Conservation (phyloP, 2,329 filamentous ascomycete species). For the Nigrospora sphaerica region DNA sequence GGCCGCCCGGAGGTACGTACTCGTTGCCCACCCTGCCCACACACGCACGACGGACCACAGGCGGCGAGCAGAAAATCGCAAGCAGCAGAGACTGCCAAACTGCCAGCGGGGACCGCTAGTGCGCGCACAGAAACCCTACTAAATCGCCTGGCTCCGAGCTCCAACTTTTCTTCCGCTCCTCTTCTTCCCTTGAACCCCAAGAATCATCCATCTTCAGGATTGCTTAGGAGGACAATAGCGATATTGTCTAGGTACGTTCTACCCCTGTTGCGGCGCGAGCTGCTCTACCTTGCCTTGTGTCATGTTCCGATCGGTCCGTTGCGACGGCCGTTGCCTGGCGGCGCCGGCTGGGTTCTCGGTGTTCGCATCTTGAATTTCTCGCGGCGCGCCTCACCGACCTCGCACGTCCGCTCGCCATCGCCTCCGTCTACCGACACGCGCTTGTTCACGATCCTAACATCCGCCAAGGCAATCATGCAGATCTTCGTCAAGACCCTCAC, state of each 20-base stretch:
- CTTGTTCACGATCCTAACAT: too few species aligned
- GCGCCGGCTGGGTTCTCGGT: neutral
- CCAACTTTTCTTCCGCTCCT: neutral
- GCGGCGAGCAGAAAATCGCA: too few species aligned
- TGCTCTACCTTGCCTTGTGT: too few species aligned
- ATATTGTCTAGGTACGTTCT: slow-evolving; percentile 55
- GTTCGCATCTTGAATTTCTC: neutral
- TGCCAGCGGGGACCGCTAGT: too few species aligned
- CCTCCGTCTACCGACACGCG: too few species aligned
- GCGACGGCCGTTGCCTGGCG: too few species aligned
- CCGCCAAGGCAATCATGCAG: slow-evolving; percentile 59
- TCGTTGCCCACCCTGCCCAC: too few species aligned
- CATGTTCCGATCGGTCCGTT: too few species aligned
- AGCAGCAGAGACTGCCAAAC: too few species aligned
- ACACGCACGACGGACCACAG: too few species aligned
- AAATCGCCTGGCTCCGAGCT: neutral
- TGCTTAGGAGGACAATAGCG: slow-evolving; percentile 56
- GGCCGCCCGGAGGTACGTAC: too few species aligned
- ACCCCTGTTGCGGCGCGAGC: neutral
- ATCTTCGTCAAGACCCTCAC: slow-evolving; percentile 83
- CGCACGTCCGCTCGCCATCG: neutral
- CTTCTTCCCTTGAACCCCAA: neutral
- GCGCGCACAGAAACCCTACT: too few species aligned
- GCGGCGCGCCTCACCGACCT: neutral
- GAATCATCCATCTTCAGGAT: slow-evolving; percentile 42